These are phyloP conservation scores for Penicillium pancosmium DNA, from an alignment of 495 filamentous ascomycete genomes.

Conservation along the genomic window DNA sequence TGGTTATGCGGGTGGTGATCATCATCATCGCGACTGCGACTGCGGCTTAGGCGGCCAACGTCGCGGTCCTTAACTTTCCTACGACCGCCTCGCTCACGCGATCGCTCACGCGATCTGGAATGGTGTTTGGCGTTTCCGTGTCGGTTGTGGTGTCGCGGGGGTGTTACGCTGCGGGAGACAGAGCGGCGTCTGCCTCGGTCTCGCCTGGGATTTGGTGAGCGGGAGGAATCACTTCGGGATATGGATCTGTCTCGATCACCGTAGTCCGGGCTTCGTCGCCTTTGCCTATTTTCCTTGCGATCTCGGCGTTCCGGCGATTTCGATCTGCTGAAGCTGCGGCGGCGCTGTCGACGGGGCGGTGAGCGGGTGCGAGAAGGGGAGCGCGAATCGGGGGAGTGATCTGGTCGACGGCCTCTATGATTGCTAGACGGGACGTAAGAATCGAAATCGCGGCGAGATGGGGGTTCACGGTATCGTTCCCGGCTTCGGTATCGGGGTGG, in stretches of 20 bases:
- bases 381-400: slow-evolving; percentile 37
- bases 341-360: slow-evolving; percentile 35
- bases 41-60: slow-evolving; percentile 40
- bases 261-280: slow-evolving; percentile 46
- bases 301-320: slow-evolving; percentile 41
- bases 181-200: slow-evolving; percentile 46
- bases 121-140: slow-evolving; percentile 17
- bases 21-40: slow-evolving; percentile 19
- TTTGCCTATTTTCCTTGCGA: slow-evolving; percentile 38
- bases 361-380: slow-evolving; percentile 45
- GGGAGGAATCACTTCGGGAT: slow-evolving; percentile 53
- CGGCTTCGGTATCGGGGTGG: slow-evolving; percentile 59
- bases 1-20: slow-evolving; percentile 1
- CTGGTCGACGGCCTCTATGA: slow-evolving; percentile 39
- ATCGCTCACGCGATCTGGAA: slow-evolving; percentile 31
- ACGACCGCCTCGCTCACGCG: slow-evolving; percentile 13
- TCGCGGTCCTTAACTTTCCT: slow-evolving; percentile 46
- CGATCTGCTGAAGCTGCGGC: slow-evolving; percentile 40
- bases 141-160: slow-evolving; percentile 30
- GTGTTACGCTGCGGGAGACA: slow-evolving; percentile 49
- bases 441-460: slow-evolving; percentile 56
- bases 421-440: slow-evolving; percentile 56
- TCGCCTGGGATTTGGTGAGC: slow-evolving; percentile 67
- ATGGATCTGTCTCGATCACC: slow-evolving; percentile 57
- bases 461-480: slow-evolving; percentile 55